phyloP scores from a whole-genome alignment of 2,329 filamentous ascomycete species.

The Pseudophaeomoniella oleicola region DNA sequence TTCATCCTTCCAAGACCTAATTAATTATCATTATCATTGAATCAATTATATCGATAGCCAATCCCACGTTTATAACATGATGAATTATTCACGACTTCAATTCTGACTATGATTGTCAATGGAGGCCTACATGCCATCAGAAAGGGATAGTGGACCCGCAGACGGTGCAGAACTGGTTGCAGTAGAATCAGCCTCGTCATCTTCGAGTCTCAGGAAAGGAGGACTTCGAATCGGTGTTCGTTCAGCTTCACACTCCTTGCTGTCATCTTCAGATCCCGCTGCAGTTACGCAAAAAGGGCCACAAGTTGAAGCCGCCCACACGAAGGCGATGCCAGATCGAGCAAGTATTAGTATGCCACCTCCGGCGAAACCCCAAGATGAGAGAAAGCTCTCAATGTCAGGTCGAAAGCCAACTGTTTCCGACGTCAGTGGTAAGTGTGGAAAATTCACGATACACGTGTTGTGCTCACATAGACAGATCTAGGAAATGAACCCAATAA shows the following conservation, averaged over 20 bases:
- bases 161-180: background rate
- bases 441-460: too few relatives aligned
- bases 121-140: background rate
- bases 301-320: conserved; percentile 45
- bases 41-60: too few relatives aligned
- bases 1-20: too few relatives aligned
- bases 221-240: conserved; percentile 7
- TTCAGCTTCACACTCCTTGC: conserved; percentile 28
- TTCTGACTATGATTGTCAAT: too few relatives aligned
- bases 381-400: conserved; percentile 10
- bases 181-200: background rate
- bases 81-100: too few relatives aligned
- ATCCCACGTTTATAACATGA: too few relatives aligned
- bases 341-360: conserved; percentile 53
- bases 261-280: conserved; percentile 21
- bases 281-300: conserved; percentile 37
- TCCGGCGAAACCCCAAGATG: conserved; percentile 20
- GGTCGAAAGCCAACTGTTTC: conserved; percentile 3
- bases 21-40: too few relatives aligned
- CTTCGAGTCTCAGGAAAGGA: background rate
- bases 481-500: too few relatives aligned
- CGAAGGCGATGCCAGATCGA: conserved; percentile 41
- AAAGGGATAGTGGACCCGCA: background rate
- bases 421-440: background rate
- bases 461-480: too few relatives aligned